phyloP scores from a whole-genome alignment of 2,329 filamentous ascomycete species.

The Arachnomyces sp. region DNA sequence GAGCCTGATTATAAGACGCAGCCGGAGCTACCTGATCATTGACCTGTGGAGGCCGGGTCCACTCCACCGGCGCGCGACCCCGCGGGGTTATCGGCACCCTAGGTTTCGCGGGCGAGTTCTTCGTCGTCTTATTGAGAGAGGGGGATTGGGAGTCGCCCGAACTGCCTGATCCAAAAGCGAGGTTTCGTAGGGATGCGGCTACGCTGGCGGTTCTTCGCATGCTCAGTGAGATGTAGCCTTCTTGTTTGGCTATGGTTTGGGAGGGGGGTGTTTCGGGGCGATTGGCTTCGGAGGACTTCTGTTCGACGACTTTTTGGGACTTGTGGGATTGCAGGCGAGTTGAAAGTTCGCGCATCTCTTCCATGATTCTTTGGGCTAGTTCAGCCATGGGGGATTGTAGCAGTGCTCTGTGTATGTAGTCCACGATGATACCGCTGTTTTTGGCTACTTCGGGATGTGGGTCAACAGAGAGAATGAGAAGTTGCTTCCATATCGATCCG shows the following conservation, averaged over 20 bases:
- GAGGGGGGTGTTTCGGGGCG: slow-evolving; percentile 42
- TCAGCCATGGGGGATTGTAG: slow-evolving; percentile 67
- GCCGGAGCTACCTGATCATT: slow-evolving; percentile 58
- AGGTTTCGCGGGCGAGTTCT: slow-evolving; percentile 19
- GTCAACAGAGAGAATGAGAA: slow-evolving; percentile 83
- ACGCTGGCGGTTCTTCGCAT: slow-evolving; percentile 57
- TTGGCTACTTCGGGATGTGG: slow-evolving; percentile 88
- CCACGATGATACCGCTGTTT: slow-evolving; percentile 75
- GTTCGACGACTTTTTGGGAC: slow-evolving; percentile 29
- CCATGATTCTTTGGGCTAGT: slow-evolving; percentile 62
- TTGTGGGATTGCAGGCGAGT: slow-evolving; percentile 26
- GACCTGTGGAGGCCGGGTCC: slow-evolving; percentile 62
- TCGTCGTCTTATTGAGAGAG: slow-evolving; percentile 19
- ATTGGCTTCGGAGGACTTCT: slow-evolving; percentile 16
- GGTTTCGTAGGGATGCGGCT: slow-evolving; percentile 54
- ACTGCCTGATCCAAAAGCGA: slow-evolving; percentile 44
- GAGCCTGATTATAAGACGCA: slow-evolving; percentile 66
- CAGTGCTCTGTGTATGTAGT: slow-evolving; percentile 71
- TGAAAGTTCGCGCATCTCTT: slow-evolving; percentile 46
- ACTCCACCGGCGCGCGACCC: slow-evolving; percentile 48
- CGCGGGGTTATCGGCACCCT: slow-evolving; percentile 37
- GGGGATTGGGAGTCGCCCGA: slow-evolving; percentile 24
- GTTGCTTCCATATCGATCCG: slow-evolving; percentile 87
- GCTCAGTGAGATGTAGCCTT: slow-evolving; percentile 54
- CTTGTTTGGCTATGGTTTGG: slow-evolving; percentile 43